Base-by-base conservation (phyloP, 805 yeast genomes). In the Teunomyces funiuensis region DNA sequence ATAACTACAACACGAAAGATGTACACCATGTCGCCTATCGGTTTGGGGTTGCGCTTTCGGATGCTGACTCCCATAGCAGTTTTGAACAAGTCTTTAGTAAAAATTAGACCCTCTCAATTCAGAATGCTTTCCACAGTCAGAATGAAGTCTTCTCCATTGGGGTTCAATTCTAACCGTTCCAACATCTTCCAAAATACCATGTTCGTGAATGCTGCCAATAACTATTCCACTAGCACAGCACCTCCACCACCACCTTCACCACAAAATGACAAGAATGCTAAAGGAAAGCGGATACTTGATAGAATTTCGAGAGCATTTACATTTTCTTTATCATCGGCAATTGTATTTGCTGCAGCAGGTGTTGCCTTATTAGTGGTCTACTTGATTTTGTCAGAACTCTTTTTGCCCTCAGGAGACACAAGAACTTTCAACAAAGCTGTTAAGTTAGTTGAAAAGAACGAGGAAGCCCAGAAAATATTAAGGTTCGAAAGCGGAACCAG, bases 361-460 rank as follows among this genome's bases (percentile, higher is more conserved):
- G 68, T 85, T 6, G 80, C 91, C 0, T 82, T 34, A 61, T 82
- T 43, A 79, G 75, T 89, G 15, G 71, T 87, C 6, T 90, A 87
- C 60, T 73, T 88, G 47, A 77, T 89, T 16, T 75, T 85, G n/a
- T 73, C 83, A 8, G 97, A 90, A 58, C 66, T 90, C 23, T 80
- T 88, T 50, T 76, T 90, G 36, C 97, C 97, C 7, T 83, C 95
- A 1, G 95, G 96, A 17, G 97, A 90, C 57, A 90, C 96, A 0
- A 85, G 84, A 49, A 80, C 95, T 2, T 90, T 90, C 70, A 89
- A 90, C 65, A 78, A 88, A 52, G 95, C 95, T 2, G 89, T 89
- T 23, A 76, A 79, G 9, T 65, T 86, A 52, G 77, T 88, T 28
- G 91, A 90, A 57, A 70, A 82, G 44, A 87, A 84, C 60, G 73